phyloP scores from a whole-genome alignment of 768 basidiomycete species.

The Chalciporus chontae region DNA sequence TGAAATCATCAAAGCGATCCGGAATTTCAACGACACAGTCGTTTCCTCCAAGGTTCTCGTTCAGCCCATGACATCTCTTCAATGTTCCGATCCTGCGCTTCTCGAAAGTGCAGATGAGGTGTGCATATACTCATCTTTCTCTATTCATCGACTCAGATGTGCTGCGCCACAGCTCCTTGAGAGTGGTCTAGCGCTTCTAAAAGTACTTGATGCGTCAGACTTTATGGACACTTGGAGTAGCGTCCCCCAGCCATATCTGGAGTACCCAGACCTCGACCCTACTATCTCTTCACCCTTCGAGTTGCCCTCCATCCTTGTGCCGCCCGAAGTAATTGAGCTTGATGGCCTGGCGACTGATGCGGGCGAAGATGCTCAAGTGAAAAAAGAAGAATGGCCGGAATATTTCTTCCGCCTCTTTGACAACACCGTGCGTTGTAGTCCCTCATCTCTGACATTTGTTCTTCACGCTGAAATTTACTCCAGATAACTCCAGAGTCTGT shows the following conservation, averaged over 20 bases:
- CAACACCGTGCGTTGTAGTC: constrained; percentile 39
- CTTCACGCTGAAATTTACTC: constrained; percentile 1
- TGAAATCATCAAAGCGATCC: constrained; percentile 70
- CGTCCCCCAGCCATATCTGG: constrained; percentile 64
- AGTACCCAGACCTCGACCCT: constrained; percentile 42
- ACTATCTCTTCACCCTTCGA: constrained; percentile 49
- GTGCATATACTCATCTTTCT: constrained; percentile 2
- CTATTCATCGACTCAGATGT: constrained; percentile 3
- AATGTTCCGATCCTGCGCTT: constrained; percentile 36
- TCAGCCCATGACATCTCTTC: constrained; percentile 56
- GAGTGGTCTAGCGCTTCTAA: constrained; percentile 59
- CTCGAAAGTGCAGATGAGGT: constrained; percentile 65
- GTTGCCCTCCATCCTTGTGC: constrained; percentile 77
- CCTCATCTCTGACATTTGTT: background rate
- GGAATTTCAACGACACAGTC: constrained; percentile 63
- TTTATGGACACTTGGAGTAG: constrained; percentile 55
- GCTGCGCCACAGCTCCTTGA: constrained; percentile 61
- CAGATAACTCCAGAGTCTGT: constrained; percentile 77
- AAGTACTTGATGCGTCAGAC: constrained; percentile 54
- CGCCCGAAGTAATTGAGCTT: constrained; percentile 83
- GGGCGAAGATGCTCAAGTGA: constrained; percentile 67
- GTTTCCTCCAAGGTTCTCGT: constrained; percentile 58
- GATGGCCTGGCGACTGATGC: constrained; percentile 67
- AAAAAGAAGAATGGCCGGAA: constrained; percentile 82
- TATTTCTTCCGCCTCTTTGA: constrained; percentile 69